phyloP scores from a whole-genome alignment of 768 basidiomycete genomes.

The Hericium coralloides region DNA sequence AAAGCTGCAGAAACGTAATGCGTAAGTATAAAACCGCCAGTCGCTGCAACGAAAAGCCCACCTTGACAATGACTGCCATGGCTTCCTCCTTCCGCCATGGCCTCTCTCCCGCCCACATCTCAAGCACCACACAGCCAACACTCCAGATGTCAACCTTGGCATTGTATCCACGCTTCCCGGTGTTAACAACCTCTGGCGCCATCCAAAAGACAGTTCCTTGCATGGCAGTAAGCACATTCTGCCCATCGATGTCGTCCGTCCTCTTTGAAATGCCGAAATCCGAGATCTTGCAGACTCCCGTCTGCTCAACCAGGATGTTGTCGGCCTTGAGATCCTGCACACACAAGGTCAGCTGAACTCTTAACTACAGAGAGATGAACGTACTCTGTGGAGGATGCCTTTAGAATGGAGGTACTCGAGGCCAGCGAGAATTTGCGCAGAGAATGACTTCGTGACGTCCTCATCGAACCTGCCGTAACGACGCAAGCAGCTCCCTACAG shows the following conservation, averaged over 20 bases:
- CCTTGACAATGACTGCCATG: conserved; percentile 92
- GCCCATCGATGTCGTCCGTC: conserved; percentile 75
- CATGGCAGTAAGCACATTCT: conserved; percentile 87
- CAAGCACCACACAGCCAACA: conserved; percentile 94
- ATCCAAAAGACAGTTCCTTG: conserved; percentile 99
- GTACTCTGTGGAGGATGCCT: conserved; percentile 86
- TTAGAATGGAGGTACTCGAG: conserved; percentile 88
- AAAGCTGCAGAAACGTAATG: conserved; percentile 43
- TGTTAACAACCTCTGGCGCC: conserved; percentile 92
- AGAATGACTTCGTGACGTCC: conserved; percentile 87
- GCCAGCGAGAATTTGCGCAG: conserved; percentile 83
- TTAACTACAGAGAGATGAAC: conserved; percentile 12
- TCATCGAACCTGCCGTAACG: conserved; percentile 92
- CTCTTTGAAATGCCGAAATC: conserved; percentile 99
- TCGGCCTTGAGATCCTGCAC: conserved; percentile 91
- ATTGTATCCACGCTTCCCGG: conserved; percentile 85
- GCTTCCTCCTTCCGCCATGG: conserved; percentile 91
- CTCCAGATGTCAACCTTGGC: conserved; percentile 99
- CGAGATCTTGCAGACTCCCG: conserved; percentile 92
- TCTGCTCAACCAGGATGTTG: conserved; percentile 92
- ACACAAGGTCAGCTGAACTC: background rate
- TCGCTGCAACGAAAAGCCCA: conserved; percentile 24
- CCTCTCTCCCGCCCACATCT: conserved; percentile 97
- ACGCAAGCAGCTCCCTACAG: conserved; percentile 81
- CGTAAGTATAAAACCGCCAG: background rate